phyloP scores from a whole-genome alignment of 179 eudicot species.

The Beta macrorhiza region DNA sequence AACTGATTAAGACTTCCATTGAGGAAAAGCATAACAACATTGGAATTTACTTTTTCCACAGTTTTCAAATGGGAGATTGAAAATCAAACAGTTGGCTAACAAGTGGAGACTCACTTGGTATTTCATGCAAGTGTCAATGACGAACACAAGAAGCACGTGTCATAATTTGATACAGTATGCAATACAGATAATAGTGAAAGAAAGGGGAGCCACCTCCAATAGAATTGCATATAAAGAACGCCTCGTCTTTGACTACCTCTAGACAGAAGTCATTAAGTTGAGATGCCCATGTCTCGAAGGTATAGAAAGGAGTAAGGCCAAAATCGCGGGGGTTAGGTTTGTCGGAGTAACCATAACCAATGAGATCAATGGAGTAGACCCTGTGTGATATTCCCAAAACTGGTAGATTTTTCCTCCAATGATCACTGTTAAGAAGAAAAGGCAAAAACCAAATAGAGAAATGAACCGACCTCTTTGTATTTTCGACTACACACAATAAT shows the following conservation, averaged over 20 bases:
- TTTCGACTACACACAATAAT: not conserved
- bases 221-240: conserved; percentile 95
- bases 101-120: not conserved
- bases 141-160: not conserved
- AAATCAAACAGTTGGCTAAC: not conserved
- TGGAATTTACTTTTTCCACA: not conserved
- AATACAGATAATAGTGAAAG: not conserved
- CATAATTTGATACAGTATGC: not conserved
- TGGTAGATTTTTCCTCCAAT: conserved; percentile 93
- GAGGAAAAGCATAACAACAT: not conserved
- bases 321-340: conserved; percentile 87
- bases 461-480: not conserved
- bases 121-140: not conserved
- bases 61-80: not conserved
- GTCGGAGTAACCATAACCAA: conserved; percentile 98
- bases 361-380: conserved; percentile 87
- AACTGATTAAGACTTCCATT: not conserved
- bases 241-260: conserved; percentile 69
- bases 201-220: conserved; percentile 68
- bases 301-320: conserved; percentile 57
- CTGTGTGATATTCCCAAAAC: conserved; percentile 74
- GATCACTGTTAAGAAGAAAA: conserved; percentile 57
- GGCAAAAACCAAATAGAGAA: not conserved
- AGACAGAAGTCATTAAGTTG: conserved; percentile 87
- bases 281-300: conserved; percentile 88